phyloP scores from a whole-genome alignment of 441 rosid genomes.

The Gossypium lobatum region DNA sequence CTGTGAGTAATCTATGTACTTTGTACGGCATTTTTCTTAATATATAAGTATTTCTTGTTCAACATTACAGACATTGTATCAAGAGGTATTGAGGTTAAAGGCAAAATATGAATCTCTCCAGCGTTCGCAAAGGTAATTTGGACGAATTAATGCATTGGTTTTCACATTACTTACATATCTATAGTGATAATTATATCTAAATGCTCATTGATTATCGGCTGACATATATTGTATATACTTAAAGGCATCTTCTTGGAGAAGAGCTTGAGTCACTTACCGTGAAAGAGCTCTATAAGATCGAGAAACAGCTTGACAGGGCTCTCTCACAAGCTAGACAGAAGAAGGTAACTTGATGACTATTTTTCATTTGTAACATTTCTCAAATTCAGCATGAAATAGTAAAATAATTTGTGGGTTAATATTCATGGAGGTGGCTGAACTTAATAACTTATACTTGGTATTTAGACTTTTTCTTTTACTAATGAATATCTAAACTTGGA shows the following conservation, averaged over 20 bases:
- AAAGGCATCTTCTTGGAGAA: conserved; percentile 50
- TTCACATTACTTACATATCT: not conserved
- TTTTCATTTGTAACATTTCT: not conserved
- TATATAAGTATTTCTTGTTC: not conserved
- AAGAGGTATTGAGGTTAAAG: conserved; percentile 33
- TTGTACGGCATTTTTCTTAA: not conserved
- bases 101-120: conserved; percentile 35
- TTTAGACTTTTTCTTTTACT: no score
- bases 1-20: not conserved
- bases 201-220: not conserved
- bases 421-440: no score
- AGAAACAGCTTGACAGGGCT: conserved; percentile 43
- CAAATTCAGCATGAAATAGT: not conserved
- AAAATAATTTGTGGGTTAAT: not conserved
- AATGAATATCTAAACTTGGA: no score
- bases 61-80: conserved; percentile 24
- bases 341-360: conserved; percentile 25
- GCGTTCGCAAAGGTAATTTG: conserved; percentile 32
- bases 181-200: not conserved
- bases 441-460: no score
- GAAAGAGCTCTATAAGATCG: conserved; percentile 40
- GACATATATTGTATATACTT: not conserved
- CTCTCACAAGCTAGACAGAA: conserved; percentile 34
- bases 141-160: not conserved
- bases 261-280: conserved; percentile 32